These are phyloP conservation scores for Botrytis cinerea DNA, from an alignment of 2,329 filamentous ascomycete species.

Conservation along the genomic window DNA sequence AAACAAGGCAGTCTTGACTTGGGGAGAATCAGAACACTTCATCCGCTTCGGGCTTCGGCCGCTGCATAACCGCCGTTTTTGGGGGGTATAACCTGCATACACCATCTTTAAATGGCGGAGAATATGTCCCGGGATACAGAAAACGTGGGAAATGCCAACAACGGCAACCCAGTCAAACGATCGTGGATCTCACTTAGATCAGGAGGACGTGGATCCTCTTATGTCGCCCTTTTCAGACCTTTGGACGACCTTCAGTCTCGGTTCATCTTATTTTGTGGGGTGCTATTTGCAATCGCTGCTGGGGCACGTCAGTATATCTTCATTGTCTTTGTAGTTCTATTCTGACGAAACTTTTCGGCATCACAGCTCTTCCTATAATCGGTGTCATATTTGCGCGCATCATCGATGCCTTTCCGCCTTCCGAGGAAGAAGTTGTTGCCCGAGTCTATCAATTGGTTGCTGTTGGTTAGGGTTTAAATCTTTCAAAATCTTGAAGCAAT, in stretches of 20 bases:
- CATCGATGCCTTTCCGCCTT: constrained; percentile 57
- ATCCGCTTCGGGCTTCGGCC: not conserved
- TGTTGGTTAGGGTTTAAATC: constrained; percentile 29
- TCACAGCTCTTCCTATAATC: constrained; percentile 57
- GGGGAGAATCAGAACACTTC: not conserved
- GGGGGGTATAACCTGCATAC: not conserved
- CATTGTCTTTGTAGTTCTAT: not conserved
- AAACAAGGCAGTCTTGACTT: not conserved
- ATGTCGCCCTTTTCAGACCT: constrained; percentile 50
- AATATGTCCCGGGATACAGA: not conserved
- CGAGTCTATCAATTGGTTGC: constrained; percentile 46
- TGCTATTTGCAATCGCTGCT: not conserved
- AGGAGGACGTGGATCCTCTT: constrained; percentile 42
- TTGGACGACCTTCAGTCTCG: constrained; percentile 46
- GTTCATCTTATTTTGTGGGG: constrained; percentile 45
- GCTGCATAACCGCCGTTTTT: not conserved
- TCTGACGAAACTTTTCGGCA: not conserved
- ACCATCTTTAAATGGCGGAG: not conserved
- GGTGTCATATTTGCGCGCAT: constrained; percentile 66
- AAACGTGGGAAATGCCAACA: not conserved
- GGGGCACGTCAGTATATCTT: not conserved
- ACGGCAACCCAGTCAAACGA: not conserved
- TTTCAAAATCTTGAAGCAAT: not conserved
- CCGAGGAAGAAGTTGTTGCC: constrained; percentile 46
- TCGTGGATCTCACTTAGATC: not conserved